Evolutionary conservation across 2,329 filamentous ascomycete species (phyloP), one percentile per base, ranked within the genome.

Genomic region (Hypoxylon sp.): DNA sequence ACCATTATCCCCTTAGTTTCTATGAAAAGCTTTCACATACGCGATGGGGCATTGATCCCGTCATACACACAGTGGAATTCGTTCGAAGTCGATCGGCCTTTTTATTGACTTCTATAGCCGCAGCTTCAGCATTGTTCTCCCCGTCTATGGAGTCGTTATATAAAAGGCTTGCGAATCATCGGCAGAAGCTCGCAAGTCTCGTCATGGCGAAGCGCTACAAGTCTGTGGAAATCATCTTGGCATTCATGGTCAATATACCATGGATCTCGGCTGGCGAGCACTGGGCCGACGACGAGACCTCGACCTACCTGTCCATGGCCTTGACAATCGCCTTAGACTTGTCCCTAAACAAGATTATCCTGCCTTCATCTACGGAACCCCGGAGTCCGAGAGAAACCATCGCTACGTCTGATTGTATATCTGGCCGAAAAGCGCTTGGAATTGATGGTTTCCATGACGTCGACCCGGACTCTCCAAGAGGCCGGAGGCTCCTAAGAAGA

Each of bases 161-260:
- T 0, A 91, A 87, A 71, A 82, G 91, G 26, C 81, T 93, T 0
- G 88, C 89, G 0, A 85, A 87, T 57, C 91, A 93, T 71, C 86
- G 86, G 68, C 89, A 87, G 68, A 82, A 82, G 24, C 83, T 93
- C 3, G 90, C 89, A 0, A 86, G 89, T 26, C 84, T 86, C 29
- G 85, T 93, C 47, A 88, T 91, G 54, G 80, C 84, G 0, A 84
- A 86, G 50, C 87, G 90, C 1, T 86, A 89, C 73, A 86, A 90
- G 62, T 93, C 91, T 0, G 90, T 92, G 5, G 91, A 93, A 76
- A 92, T 93, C 62, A 88, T 93, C 0, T 81, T 93, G 1, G 91
- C 89, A 0, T 93, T 93, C 74, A 91, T 93, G 88, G 86, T 92
- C 33, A 92, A 92, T 67, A 86, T 93, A 5, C 91, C 91, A 0